Conservation (phyloP, 225 moss, liverwort and hornwort species). For the Physcomitrium patens region DNA sequence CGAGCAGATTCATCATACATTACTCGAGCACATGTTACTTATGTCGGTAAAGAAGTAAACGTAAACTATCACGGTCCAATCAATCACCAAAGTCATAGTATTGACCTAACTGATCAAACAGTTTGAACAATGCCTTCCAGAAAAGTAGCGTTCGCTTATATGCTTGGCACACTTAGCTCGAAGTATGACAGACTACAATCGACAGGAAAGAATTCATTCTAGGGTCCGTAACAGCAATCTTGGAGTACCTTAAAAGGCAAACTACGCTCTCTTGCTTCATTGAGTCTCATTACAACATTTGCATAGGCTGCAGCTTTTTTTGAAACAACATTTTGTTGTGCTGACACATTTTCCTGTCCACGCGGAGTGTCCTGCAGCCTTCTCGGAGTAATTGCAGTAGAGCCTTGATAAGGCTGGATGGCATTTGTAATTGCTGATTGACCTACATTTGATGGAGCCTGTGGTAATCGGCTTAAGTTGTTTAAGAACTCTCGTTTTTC, state of each 20-base stretch:
- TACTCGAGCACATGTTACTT: neutral
- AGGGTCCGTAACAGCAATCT: slow-evolving; percentile 4
- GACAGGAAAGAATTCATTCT: slow-evolving; percentile 4
- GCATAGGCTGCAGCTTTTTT: slow-evolving; percentile 83
- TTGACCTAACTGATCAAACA: neutral
- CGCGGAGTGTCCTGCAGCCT: slow-evolving; percentile 48
- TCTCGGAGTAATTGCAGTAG: slow-evolving; percentile 42
- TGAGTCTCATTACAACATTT: slow-evolving; percentile 71
- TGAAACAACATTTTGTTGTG: slow-evolving; percentile 39
- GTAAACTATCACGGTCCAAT: neutral
- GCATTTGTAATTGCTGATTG: slow-evolving; percentile 46
- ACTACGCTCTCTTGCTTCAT: slow-evolving; percentile 85
- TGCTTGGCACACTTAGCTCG: neutral
- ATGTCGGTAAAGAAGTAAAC: neutral
- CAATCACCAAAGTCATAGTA: neutral
- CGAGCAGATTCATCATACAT: neutral
- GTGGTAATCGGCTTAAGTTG: slow-evolving; percentile 86
- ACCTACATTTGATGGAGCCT: slow-evolving; percentile 56
- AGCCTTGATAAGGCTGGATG: slow-evolving; percentile 64
- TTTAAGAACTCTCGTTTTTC: slow-evolving; percentile 95
- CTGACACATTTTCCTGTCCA: slow-evolving; percentile 41
- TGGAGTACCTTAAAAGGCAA: slow-evolving; percentile 80
- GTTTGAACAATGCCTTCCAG: neutral
- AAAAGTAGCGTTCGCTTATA: neutral
- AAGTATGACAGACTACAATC: neutral